These are phyloP conservation scores for Citeromyces siamensis DNA, from an alignment of 1,139 yeast species.

Conservation along the genomic window DNA sequence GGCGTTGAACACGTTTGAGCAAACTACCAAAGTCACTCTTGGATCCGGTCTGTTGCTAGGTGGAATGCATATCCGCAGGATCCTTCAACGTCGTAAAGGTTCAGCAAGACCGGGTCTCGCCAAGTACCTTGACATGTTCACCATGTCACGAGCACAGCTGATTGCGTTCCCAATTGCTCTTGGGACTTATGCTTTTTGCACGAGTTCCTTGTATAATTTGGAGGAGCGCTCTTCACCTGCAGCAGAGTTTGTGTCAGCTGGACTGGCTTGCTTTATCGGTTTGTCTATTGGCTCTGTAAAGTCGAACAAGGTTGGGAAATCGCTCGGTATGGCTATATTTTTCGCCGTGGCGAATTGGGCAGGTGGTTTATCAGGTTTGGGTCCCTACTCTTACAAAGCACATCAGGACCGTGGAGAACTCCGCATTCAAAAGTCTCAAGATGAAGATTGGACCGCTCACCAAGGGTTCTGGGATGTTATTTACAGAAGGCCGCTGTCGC, in stretches of 20 bases:
- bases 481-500: constrained; percentile 73
- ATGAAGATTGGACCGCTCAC: constrained; percentile 21
- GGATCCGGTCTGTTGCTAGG: constrained; percentile 22
- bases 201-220: constrained; percentile 17
- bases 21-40: constrained; percentile 25
- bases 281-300: constrained; percentile 21
- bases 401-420: constrained; percentile 9
- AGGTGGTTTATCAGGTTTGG: constrained; percentile 27
- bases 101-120: constrained; percentile 22
- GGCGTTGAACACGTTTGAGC: constrained; percentile 31
- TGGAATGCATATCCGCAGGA: constrained; percentile 21
- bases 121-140: constrained; percentile 17
- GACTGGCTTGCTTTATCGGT: constrained; percentile 30
- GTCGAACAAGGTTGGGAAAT: constrained; percentile 31
- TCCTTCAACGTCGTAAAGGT: constrained; percentile 20
- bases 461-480: constrained; percentile 79
- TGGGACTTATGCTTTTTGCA: constrained; percentile 17
- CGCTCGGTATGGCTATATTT: constrained; percentile 20
- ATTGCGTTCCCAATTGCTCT: constrained; percentile 18
- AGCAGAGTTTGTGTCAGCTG: constrained; percentile 37
- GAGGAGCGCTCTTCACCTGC: constrained; percentile 19
- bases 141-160: constrained; percentile 16
- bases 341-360: constrained; percentile 27
- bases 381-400: constrained; percentile 19
- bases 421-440: constrained; percentile 13